Conservation (phyloP, 2,329 filamentous ascomycete genomes). For the Paecilomyces niveus region DNA sequence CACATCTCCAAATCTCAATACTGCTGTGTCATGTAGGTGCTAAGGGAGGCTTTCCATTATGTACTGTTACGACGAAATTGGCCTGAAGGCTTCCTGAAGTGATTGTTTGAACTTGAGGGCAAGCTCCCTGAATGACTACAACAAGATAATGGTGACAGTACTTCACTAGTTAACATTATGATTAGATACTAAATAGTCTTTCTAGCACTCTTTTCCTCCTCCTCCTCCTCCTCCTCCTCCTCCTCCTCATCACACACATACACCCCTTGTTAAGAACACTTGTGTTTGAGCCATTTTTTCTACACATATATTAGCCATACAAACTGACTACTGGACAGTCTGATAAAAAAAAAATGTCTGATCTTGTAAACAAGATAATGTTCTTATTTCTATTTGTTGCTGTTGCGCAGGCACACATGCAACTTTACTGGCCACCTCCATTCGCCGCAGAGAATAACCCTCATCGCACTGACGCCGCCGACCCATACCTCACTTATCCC, state of each 20-base stretch:
- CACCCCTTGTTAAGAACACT: background rate
- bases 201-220: background rate
- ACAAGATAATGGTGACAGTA: background rate
- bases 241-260: background rate
- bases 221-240: no score
- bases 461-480: conserved; percentile 26
- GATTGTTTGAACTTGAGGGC: background rate
- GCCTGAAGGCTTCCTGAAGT: background rate
- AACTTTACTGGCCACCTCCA: conserved; percentile 35
- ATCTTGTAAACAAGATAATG: background rate
- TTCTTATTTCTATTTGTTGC: background rate
- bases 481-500: conserved; percentile 35
- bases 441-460: conserved; percentile 41
- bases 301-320: background rate
- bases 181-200: background rate
- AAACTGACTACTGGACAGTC: background rate
- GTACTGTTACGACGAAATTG: background rate
- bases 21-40: no score
- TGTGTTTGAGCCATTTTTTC: no score
- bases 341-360: background rate
- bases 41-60: background rate
- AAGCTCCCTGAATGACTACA: background rate
- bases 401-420: conserved; percentile 31
- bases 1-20: no score
- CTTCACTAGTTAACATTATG: background rate